Evolutionary conservation across 768 basidiomycete genomes (phyloP).

Genomic region (Trametes meyenii): DNA sequence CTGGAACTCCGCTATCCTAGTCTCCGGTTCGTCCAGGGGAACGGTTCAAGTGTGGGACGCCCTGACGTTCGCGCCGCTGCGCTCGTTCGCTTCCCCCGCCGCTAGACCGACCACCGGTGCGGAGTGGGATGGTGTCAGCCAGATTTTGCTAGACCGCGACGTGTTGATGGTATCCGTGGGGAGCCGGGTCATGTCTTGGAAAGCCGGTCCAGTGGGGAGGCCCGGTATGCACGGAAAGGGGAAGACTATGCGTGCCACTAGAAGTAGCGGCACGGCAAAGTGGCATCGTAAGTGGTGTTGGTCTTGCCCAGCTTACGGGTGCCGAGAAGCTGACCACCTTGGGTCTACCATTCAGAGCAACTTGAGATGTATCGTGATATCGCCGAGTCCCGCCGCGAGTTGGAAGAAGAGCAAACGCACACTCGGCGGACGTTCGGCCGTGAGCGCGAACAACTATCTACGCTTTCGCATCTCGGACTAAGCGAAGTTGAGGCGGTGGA

Average conservation of each 20-base stretch:
- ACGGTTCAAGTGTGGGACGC: conserved; percentile 65
- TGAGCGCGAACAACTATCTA: conserved; percentile 58
- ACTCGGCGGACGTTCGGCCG: conserved; percentile 44
- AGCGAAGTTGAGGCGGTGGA: conserved; percentile 76
- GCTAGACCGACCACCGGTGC: conserved; percentile 33
- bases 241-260: conserved; percentile 28
- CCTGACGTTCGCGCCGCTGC: conserved; percentile 59
- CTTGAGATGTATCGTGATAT: conserved; percentile 66
- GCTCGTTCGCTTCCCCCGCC: conserved; percentile 53
- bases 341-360: conserved; percentile 48
- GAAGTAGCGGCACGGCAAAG: conserved; percentile 32
- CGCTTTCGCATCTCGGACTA: conserved; percentile 66
- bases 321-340: background rate
- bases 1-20: conserved; percentile 60
- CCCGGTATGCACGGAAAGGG: conserved; percentile 31
- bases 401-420: conserved; percentile 52
- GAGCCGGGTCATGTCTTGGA: conserved; percentile 68
- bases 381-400: conserved; percentile 53
- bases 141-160: conserved; percentile 60
- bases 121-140: conserved; percentile 49
- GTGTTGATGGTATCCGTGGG: conserved; percentile 63
- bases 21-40: conserved; percentile 68
- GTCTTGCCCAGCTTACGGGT: background rate
- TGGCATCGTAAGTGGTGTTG: conserved; percentile 40
- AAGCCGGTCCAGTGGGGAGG: conserved; percentile 51